Percentiles rank a stretch among this genome's conserved stretches.
Evolutionary conservation across 352 stramenopile species (phyloP).

Genomic region (Globisporangium cylindrosporum): DNA sequence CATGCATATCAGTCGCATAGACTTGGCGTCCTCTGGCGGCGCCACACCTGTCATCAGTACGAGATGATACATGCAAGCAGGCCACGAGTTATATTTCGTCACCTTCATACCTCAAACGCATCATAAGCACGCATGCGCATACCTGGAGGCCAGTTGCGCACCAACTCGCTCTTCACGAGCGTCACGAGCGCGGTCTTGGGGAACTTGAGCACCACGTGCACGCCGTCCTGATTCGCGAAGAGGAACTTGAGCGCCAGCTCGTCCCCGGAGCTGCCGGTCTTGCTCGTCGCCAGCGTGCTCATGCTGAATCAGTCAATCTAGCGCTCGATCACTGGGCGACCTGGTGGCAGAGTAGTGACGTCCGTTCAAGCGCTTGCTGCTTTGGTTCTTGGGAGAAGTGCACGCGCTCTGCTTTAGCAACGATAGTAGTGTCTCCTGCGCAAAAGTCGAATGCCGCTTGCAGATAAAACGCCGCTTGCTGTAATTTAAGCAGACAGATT

Average conservation of each 20-base stretch:
- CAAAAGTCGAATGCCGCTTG: background rate
- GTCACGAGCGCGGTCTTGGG: constrained; percentile 40
- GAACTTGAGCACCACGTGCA: constrained; percentile 63
- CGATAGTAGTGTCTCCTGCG: background rate
- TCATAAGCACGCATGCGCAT: background rate
- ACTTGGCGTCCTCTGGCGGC: constrained; percentile 47
- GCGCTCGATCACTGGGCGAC: background rate
- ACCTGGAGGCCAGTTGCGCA: constrained; percentile 68
- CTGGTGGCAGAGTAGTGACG: background rate
- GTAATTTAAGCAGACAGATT: background rate
- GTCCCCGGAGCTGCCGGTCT: constrained; percentile 35
- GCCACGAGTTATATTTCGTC: background rate
- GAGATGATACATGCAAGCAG: background rate
- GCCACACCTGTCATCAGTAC: constrained; percentile 32
- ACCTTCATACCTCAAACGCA: background rate
- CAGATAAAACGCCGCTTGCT: background rate
- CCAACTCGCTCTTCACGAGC: constrained; percentile 64
- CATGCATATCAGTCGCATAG: constrained; percentile 94
- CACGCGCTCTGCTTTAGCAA: background rate
- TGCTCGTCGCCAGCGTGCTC: constrained; percentile 14
- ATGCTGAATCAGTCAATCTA: background rate
- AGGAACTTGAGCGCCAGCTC: constrained; percentile 81
- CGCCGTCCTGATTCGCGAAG: constrained; percentile 81
- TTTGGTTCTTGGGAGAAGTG: background rate
- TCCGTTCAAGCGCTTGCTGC: background rate